Conservation (phyloP, 1,139 yeast genomes). For the Hyphopichia buzzinii region DNA sequence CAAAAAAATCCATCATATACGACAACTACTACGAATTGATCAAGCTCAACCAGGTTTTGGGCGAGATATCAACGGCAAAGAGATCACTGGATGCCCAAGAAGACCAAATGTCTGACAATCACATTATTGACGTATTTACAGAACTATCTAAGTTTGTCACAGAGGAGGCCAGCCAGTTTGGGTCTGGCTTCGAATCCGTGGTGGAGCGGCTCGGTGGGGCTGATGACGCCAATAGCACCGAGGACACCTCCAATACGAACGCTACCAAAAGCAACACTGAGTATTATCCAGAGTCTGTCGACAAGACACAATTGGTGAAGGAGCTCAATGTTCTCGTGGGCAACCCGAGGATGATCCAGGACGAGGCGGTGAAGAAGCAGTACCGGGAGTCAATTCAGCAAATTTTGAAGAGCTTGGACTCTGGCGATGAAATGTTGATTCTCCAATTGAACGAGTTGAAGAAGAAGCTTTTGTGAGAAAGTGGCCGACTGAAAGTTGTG, state of each 20-base stretch:
- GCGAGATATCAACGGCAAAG: constrained; percentile 23
- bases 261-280: constrained; percentile 1
- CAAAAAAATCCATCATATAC: constrained; percentile 45
- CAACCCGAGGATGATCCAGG: constrained; percentile 2
- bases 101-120: constrained; percentile 11
- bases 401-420: constrained; percentile 14
- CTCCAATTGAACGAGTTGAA: constrained; percentile 23
- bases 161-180: constrained; percentile 21
- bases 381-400: constrained; percentile 13
- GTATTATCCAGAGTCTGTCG: constrained; percentile 12
- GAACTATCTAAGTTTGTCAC: constrained; percentile 28
- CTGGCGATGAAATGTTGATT: constrained; percentile 22
- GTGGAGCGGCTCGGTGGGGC: constrained; percentile 18
- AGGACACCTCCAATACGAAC: constrained; percentile 13
- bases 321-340: constrained; percentile 20
- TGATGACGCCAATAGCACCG: constrained; percentile 23
- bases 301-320: constrained; percentile 13
- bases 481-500: too few relatives aligned
- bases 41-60: constrained; percentile 38
- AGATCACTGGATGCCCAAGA: constrained; percentile 5
- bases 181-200: constrained; percentile 28
- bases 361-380: constrained; percentile 7
- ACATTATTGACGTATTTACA: constrained; percentile 25
- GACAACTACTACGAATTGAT: constrained; percentile 47
- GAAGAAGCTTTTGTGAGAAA: constrained; percentile 8